Evolutionary conservation across 768 basidiomycete species (phyloP).

Genomic region (Mycena amicta): DNA sequence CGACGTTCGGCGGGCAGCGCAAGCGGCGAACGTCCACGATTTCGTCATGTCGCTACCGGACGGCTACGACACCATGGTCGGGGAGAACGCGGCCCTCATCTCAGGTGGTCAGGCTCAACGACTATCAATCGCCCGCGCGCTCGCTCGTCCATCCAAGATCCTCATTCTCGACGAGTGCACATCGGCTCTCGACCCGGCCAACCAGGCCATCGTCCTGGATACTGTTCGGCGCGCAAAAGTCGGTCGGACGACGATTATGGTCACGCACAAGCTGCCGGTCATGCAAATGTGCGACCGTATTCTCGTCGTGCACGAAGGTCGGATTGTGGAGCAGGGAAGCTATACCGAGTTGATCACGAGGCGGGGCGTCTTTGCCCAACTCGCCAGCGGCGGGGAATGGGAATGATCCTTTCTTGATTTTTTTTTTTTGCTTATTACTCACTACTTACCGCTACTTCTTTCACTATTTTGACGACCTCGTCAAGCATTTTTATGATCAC

Average conservation of each 20-base stretch:
- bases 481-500: slow-evolving; percentile 20
- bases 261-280: slow-evolving; percentile 76
- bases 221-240: slow-evolving; percentile 61
- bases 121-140: slow-evolving; percentile 76
- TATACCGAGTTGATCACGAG: slow-evolving; percentile 58
- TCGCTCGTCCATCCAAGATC: slow-evolving; percentile 62
- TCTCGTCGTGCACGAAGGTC: slow-evolving; percentile 64
- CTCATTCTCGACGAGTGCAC: slow-evolving; percentile 83
- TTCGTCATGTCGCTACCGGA: slow-evolving; percentile 72
- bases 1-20: slow-evolving; percentile 65
- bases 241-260: slow-evolving; percentile 71
- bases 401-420: slow-evolving; percentile 14
- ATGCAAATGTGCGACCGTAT: slow-evolving; percentile 82
- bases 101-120: slow-evolving; percentile 84
- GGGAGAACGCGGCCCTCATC: slow-evolving; percentile 77
- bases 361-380: slow-evolving; percentile 59
- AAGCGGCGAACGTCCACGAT: slow-evolving; percentile 72
- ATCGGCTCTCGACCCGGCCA: slow-evolving; percentile 69
- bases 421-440: slow-evolving; percentile 6
- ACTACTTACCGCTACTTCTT: slow-evolving; percentile 21
- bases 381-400: slow-evolving; percentile 71
- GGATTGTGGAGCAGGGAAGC: slow-evolving; percentile 62
- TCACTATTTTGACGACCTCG: slow-evolving; percentile 17
- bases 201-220: slow-evolving; percentile 69
- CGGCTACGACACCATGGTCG: slow-evolving; percentile 78